phyloP scores from a whole-genome alignment of 108 stramenopile genomes.

The Nannochloropsis oceanica region DNA sequence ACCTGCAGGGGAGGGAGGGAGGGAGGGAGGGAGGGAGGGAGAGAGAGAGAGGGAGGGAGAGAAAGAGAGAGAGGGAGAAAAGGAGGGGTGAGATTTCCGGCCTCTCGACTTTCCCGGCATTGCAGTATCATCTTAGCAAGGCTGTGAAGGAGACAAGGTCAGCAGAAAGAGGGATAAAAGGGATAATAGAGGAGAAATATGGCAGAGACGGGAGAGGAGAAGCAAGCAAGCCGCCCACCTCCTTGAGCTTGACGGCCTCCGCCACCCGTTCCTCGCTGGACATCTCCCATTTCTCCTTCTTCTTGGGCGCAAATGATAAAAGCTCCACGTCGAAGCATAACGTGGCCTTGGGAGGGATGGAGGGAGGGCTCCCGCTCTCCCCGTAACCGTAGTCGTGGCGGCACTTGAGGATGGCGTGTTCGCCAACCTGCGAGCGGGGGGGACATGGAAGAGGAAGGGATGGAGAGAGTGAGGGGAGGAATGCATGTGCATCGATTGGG shows the following conservation, averaged over 20 bases:
- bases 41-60: background rate
- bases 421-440: conserved; percentile 2
- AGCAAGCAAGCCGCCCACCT: conserved; percentile 33
- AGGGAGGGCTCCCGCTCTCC: conserved; percentile 19
- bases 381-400: conserved; percentile 42
- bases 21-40: background rate
- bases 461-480: background rate
- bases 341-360: conserved; percentile 35
- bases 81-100: no score
- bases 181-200: no score
- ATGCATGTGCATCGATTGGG: no score
- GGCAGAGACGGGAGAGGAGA: no score
- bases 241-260: conserved; percentile 60
- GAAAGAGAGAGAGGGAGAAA: background rate
- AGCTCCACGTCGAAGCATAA: conserved; percentile 41
- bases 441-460: background rate
- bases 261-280: conserved; percentile 55
- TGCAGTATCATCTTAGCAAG: background rate
- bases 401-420: conserved; percentile 38
- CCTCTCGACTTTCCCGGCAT: no score
- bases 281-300: conserved; percentile 50
- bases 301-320: conserved; percentile 25
- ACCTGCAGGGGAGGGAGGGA: background rate
- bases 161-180: background rate
- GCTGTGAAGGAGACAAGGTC: background rate